phyloP scores from a whole-genome alignment of 1,284 basidiomycete species.

The Sporisorium reilianum region DNA sequence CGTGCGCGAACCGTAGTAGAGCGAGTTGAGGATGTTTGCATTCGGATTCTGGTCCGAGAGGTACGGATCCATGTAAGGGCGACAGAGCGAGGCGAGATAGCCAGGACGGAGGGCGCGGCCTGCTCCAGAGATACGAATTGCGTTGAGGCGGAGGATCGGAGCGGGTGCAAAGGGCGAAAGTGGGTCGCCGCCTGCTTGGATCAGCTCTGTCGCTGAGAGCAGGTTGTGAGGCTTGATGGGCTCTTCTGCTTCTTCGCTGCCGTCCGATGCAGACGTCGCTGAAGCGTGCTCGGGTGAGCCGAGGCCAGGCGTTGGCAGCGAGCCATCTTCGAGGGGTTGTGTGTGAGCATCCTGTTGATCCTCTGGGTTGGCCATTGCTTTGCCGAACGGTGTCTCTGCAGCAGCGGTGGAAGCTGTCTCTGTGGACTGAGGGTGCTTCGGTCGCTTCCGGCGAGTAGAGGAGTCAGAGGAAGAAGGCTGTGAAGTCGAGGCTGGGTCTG shows the following conservation, averaged over 20 bases:
- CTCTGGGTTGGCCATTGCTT: slow-evolving; percentile 25
- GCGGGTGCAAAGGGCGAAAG: slow-evolving; percentile 35
- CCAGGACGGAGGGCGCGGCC: slow-evolving; percentile 77
- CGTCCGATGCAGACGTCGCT: neutral
- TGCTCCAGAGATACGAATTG: slow-evolving; percentile 84
- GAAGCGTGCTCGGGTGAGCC: slow-evolving; percentile 15
- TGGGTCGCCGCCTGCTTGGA: slow-evolving; percentile 26
- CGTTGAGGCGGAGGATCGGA: slow-evolving; percentile 72
- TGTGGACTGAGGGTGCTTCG: neutral
- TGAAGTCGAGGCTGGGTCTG: slow-evolving; percentile 12
- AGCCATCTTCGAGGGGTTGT: slow-evolving; percentile 29
- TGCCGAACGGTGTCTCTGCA: slow-evolving; percentile 19
- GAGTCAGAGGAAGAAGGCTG: slow-evolving; percentile 13
- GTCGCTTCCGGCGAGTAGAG: slow-evolving; percentile 5
- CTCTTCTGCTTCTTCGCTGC: neutral
- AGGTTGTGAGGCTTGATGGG: slow-evolving; percentile 52
- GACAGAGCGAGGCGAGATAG: slow-evolving; percentile 83
- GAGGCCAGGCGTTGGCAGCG: slow-evolving; percentile 16
- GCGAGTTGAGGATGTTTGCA: slow-evolving; percentile 50
- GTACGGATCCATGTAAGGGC: slow-evolving; percentile 74
- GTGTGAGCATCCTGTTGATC: slow-evolving; percentile 9
- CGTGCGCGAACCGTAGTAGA: slow-evolving; percentile 66
- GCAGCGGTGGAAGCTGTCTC: neutral
- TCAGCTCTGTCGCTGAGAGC: slow-evolving; percentile 45
- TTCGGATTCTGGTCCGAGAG: slow-evolving; percentile 39